phyloP scores from a whole-genome alignment of 352 stramenopile species.

The Thalassiosira mediterranea region DNA sequence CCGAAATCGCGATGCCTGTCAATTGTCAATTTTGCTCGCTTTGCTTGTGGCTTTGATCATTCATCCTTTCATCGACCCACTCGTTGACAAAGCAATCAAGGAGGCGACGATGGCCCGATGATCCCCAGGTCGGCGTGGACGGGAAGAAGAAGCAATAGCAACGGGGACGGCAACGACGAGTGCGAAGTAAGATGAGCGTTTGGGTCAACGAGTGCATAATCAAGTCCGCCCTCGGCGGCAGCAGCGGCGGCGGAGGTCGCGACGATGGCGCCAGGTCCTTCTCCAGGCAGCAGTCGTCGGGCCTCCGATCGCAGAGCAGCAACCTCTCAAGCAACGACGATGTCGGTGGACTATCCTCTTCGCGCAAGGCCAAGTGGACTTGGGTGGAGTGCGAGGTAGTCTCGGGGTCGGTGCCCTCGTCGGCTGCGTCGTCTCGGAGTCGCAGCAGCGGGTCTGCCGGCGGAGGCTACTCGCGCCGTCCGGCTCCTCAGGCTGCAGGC shows the following conservation, averaged over 20 bases:
- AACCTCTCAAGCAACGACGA: constrained; percentile 14
- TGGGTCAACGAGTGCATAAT: constrained; percentile 1
- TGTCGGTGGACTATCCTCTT: constrained; percentile 20
- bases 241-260: background rate
- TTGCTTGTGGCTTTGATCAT: too few relatives aligned
- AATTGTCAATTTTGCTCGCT: too few relatives aligned
- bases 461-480: background rate
- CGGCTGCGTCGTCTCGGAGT: background rate
- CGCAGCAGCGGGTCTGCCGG: background rate
- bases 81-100: too few relatives aligned
- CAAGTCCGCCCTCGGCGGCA: background rate
- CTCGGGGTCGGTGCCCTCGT: constrained; percentile 15
- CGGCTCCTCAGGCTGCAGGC: background rate
- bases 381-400: constrained; percentile 41
- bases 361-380: constrained; percentile 16
- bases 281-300: background rate
- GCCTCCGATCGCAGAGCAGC: background rate
- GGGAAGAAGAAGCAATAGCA: too few relatives aligned
- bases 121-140: too few relatives aligned
- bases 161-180: constrained; percentile 17
- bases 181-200: constrained; percentile 3
- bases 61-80: too few relatives aligned
- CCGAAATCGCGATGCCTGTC: too few relatives aligned
- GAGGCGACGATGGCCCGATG: too few relatives aligned
- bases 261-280: background rate